Evolutionary conservation across 768 basidiomycete species (phyloP).

Genomic region (Macrocybe gigantea): DNA sequence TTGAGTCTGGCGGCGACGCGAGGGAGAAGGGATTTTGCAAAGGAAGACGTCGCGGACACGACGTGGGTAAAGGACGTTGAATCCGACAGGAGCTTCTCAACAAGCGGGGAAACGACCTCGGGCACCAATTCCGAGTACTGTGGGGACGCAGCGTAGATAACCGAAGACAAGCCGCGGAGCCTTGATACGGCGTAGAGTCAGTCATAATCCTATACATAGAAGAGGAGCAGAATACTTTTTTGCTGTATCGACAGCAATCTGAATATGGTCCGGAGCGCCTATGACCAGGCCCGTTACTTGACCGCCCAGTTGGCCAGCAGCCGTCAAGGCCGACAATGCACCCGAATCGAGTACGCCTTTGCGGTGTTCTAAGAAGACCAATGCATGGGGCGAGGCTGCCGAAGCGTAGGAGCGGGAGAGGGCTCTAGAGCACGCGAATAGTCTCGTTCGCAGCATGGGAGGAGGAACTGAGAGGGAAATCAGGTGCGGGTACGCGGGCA

Average conservation of each 20-base stretch:
- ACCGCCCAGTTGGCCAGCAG: slow-evolving; percentile 82
- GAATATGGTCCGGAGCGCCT: slow-evolving; percentile 64
- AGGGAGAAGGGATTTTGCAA: slow-evolving; percentile 89
- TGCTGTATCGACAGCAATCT: slow-evolving; percentile 60
- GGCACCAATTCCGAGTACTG: slow-evolving; percentile 67
- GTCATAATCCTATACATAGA: too few species aligned
- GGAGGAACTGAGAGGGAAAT: neutral
- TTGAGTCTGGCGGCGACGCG: slow-evolving; percentile 89
- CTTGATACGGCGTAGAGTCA: slow-evolving; percentile 27
- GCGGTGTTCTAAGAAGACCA: slow-evolving; percentile 88
- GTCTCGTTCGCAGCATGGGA: slow-evolving; percentile 14
- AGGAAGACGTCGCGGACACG: slow-evolving; percentile 86
- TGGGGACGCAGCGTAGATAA: slow-evolving; percentile 66
- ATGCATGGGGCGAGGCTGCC: slow-evolving; percentile 57
- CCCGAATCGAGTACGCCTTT: slow-evolving; percentile 77
- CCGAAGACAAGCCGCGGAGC: slow-evolving; percentile 56
- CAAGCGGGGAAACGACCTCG: slow-evolving; percentile 76
- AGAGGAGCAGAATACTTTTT: slow-evolving; percentile 56
- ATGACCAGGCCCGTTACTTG: slow-evolving; percentile 76
- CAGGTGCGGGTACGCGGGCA: too few species aligned
- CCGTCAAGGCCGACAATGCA: slow-evolving; percentile 87
- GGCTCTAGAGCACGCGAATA: slow-evolving; percentile 8
- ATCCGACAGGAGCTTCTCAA: slow-evolving; percentile 66
- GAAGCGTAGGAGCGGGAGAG: slow-evolving; percentile 51
- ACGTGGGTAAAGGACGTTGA: slow-evolving; percentile 79